phyloP scores from a whole-genome alignment of 1,284 basidiomycete genomes.

The Microbotryomycetes sp. region DNA sequence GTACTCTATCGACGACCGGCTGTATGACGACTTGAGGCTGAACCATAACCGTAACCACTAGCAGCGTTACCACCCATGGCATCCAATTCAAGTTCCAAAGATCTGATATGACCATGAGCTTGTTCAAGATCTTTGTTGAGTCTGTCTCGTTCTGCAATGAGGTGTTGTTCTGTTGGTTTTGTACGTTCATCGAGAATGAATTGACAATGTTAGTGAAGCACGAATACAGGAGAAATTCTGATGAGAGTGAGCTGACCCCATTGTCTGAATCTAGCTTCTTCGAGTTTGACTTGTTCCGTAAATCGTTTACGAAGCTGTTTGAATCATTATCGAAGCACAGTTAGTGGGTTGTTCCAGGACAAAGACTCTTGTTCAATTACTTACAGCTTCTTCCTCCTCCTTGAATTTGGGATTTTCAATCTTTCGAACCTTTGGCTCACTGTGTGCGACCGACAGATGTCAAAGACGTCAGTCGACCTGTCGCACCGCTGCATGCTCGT shows the following conservation, averaged over 20 bases:
- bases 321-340: not conserved
- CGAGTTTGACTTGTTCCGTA: slow-evolving; percentile 99
- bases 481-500: not conserved
- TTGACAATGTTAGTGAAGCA: no score
- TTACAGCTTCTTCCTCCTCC: slow-evolving; percentile 87
- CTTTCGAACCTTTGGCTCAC: slow-evolving; percentile 98
- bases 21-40: slow-evolving; percentile 12
- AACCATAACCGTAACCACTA: slow-evolving; percentile 26
- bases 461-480: no score
- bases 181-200: no score
- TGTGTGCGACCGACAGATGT: not conserved
- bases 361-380: not conserved
- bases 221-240: not conserved
- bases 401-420: slow-evolving; percentile 99
- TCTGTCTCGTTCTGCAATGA: slow-evolving; percentile 90
- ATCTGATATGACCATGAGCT: slow-evolving; percentile 59
- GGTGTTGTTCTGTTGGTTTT: slow-evolving; percentile 48
- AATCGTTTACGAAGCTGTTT: slow-evolving; percentile 77
- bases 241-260: slow-evolving; percentile 80
- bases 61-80: slow-evolving; percentile 27
- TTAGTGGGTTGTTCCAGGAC: no score
- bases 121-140: slow-evolving; percentile 94
- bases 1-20: slow-evolving; percentile 3
- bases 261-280: slow-evolving; percentile 94
- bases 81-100: slow-evolving; percentile 36